phyloP scores from a whole-genome alignment of 495 filamentous ascomycete species.

The Penicillium egyptiacum region DNA sequence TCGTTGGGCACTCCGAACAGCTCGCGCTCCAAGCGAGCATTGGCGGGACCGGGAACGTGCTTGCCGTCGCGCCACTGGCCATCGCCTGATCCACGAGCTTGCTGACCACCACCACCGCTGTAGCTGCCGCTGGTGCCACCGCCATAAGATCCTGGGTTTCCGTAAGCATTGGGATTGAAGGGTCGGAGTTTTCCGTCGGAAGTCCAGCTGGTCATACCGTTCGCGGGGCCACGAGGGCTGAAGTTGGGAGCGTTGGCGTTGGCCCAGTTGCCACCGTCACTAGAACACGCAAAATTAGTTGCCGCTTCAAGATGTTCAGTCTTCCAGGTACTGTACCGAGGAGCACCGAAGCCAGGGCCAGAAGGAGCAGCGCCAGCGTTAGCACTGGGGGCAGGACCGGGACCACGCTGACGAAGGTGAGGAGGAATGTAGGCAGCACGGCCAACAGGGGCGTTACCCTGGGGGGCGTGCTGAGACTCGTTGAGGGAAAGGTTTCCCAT shows the following conservation, averaged over 20 bases:
- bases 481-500: slow-evolving; percentile 81
- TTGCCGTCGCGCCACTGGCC: slow-evolving; percentile 96
- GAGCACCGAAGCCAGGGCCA: slow-evolving; percentile 33
- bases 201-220: slow-evolving; percentile 48
- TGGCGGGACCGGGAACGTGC: slow-evolving; percentile 85
- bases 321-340: slow-evolving; percentile 38
- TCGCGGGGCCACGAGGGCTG: slow-evolving; percentile 56
- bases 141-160: slow-evolving; percentile 56
- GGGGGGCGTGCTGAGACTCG: slow-evolving; percentile 67
- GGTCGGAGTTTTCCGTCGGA: slow-evolving; percentile 36
- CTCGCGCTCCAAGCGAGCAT: slow-evolving; percentile 88
- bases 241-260: slow-evolving; percentile 65
- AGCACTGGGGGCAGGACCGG: slow-evolving; percentile 30
- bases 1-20: slow-evolving; percentile 94
- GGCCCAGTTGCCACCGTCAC: slow-evolving; percentile 64
- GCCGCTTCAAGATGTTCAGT: neutral
- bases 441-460: slow-evolving; percentile 39
- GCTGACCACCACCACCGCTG: slow-evolving; percentile 44
- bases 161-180: slow-evolving; percentile 71
- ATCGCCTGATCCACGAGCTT: slow-evolving; percentile 80
- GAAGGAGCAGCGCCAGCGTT: slow-evolving; percentile 42
- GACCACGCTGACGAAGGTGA: slow-evolving; percentile 72
- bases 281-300: slow-evolving; percentile 16
- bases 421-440: slow-evolving; percentile 93
- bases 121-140: slow-evolving; percentile 52